phyloP scores from a whole-genome alignment of 345 rosid species.

The Salix viminalis region DNA sequence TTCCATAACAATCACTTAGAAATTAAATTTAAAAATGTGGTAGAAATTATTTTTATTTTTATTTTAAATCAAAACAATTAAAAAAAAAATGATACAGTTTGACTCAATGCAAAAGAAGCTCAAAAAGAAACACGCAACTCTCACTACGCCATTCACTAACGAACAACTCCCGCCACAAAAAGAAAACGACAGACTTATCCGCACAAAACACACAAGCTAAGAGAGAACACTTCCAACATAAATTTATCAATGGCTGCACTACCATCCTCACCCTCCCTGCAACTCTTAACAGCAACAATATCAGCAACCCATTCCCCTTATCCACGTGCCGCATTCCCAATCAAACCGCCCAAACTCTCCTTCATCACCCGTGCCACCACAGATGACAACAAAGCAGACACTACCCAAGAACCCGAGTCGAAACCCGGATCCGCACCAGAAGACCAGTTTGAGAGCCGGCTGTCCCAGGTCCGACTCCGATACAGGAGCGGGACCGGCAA shows the following conservation, averaged over 20 bases:
- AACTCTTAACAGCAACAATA: slow-evolving; percentile 24
- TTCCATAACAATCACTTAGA: background rate
- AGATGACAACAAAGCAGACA: slow-evolving; percentile 30
- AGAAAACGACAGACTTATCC: slow-evolving; percentile 15
- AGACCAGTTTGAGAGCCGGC: slow-evolving; percentile 64
- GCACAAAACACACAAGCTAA: background rate
- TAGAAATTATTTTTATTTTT: no score
- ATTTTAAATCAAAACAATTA: no score
- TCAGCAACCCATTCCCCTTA: slow-evolving; percentile 19
- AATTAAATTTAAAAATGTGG: no score
- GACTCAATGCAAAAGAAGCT: no score
- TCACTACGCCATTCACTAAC: background rate
- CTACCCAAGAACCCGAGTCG: slow-evolving; percentile 17
- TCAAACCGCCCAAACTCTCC: slow-evolving; percentile 12
- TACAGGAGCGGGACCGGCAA: slow-evolving; percentile 75
- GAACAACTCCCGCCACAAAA: slow-evolving; percentile 12
- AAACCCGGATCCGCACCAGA: slow-evolving; percentile 15
- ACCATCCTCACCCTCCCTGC: slow-evolving; percentile 32
- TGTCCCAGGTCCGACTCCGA: slow-evolving; percentile 57
- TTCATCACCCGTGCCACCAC: slow-evolving; percentile 42
- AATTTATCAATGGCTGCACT: slow-evolving; percentile 36
- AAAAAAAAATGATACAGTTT: no score
- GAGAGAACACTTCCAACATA: background rate
- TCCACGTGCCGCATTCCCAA: slow-evolving; percentile 13
- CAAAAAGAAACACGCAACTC: background rate